A percentile compares a stretch with the other conserved stretches of the same genome.
These are phyloP conservation scores for Trichoderma parareesei DNA, from an alignment of 495 filamentous ascomycete genomes.

Conservation along the genomic window DNA sequence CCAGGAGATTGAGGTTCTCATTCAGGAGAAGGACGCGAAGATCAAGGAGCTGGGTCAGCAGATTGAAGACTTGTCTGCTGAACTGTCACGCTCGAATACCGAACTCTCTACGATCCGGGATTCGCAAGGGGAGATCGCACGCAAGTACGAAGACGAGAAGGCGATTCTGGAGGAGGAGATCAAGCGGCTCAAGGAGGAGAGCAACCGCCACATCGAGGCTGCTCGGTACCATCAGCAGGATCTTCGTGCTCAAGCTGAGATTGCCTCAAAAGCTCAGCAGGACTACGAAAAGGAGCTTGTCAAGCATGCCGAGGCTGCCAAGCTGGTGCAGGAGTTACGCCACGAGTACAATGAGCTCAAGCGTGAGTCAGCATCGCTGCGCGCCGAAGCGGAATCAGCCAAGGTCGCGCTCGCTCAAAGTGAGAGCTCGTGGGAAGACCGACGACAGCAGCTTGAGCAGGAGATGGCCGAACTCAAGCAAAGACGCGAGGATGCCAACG, in stretches of 20 bases:
- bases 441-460: constrained; percentile 67
- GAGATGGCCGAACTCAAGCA: constrained; percentile 72
- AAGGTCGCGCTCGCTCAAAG: constrained; percentile 67
- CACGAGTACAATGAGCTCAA: constrained; percentile 73
- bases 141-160: constrained; percentile 73
- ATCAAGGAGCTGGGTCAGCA: constrained; percentile 74
- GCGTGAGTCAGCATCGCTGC: constrained; percentile 60
- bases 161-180: constrained; percentile 64
- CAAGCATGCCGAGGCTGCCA: constrained; percentile 89
- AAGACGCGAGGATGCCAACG: constrained; percentile 68
- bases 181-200: constrained; percentile 74
- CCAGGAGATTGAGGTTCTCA: constrained; percentile 66
- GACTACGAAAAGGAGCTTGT: constrained; percentile 91
- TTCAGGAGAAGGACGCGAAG: constrained; percentile 64
- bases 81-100: constrained; percentile 68
- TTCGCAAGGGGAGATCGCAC: constrained; percentile 63
- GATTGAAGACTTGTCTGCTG: constrained; percentile 69
- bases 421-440: constrained; percentile 81
- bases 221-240: constrained; percentile 82
- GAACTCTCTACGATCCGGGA: constrained; percentile 72
- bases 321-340: constrained; percentile 67
- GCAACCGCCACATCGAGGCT: constrained; percentile 65
- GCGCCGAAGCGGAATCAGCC: constrained; percentile 72
- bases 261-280: constrained; percentile 84
- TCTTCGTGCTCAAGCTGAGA: constrained; percentile 84